phyloP scores from a whole-genome alignment of 164 flowering plant genomes.

The Chimonanthus salicifolius region DNA sequence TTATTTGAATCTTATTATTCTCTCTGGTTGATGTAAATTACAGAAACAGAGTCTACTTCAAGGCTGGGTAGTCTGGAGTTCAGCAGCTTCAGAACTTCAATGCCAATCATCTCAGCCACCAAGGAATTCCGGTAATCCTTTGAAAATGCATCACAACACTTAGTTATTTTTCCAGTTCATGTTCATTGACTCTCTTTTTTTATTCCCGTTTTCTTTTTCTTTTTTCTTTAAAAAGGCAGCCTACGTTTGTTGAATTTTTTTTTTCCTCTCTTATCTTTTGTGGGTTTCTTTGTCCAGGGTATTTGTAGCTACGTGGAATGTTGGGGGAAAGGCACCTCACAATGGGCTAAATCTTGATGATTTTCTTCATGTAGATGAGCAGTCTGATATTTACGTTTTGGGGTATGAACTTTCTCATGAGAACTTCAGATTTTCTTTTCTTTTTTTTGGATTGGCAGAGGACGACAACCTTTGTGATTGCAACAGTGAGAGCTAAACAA shows the following conservation, averaged over 20 bases:
- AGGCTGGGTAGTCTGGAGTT: conserved; percentile 14
- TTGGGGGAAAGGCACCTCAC: conserved; percentile 67
- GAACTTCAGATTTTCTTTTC: background rate
- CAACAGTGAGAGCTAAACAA: too few relatives aligned
- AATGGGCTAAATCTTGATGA: conserved; percentile 45
- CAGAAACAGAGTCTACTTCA: conserved; percentile 27
- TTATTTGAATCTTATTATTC: background rate
- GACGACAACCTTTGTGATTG: too few relatives aligned
- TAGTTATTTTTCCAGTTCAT: background rate
- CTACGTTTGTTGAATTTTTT: background rate
- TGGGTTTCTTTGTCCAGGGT: conserved; percentile 26
- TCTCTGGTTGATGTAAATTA: conserved; percentile 1
- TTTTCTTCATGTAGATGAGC: conserved; percentile 43
- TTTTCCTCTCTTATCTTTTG: background rate
- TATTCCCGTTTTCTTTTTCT: background rate
- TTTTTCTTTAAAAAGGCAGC: background rate
- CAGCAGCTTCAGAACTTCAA: conserved; percentile 16
- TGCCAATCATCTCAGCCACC: conserved; percentile 19
- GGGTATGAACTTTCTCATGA: conserved; percentile 38
- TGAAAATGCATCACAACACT: background rate
- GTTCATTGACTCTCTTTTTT: background rate
- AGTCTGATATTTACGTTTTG: conserved; percentile 61
- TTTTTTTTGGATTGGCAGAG: background rate
- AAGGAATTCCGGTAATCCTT: conserved; percentile 31
- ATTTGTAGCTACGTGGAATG: conserved; percentile 85